Conservation (phyloP, 257 asterid genomes). For the Paulownia fortunei region DNA sequence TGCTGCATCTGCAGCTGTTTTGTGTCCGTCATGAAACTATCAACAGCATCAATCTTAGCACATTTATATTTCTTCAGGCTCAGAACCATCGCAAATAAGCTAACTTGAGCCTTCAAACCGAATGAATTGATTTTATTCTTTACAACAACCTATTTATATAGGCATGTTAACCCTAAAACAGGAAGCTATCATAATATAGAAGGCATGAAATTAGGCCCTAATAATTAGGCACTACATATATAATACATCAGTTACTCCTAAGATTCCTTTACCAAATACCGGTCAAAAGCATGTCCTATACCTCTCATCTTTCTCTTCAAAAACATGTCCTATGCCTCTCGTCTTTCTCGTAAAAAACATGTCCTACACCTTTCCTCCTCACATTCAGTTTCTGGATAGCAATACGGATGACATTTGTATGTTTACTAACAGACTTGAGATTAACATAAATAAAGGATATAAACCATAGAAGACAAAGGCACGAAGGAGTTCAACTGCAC, state of each 20-base stretch:
- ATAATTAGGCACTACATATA: not conserved
- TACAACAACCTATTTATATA: not conserved
- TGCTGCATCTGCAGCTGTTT: not conserved
- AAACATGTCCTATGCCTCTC: no score
- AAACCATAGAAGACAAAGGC: not conserved
- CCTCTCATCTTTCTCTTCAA: no score
- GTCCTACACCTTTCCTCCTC: not conserved
- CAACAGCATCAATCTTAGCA: not conserved
- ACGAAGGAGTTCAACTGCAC: not conserved
- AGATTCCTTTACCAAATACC: not conserved
- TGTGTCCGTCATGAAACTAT: not conserved
- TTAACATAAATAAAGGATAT: not conserved
- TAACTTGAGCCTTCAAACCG: no score
- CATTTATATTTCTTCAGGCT: not conserved
- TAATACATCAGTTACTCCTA: not conserved
- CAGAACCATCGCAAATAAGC: no score
- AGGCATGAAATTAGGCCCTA: not conserved
- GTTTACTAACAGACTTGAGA: not conserved
- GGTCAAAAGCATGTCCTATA: no score
- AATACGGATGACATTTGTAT: not conserved
- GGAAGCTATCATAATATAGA: not conserved
- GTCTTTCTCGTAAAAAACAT: no score
- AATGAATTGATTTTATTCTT: not conserved
- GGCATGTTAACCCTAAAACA: not conserved
- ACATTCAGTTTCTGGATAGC: not conserved